phyloP scores from a whole-genome alignment of 305 asterid species.

The Petunia hybrid region DNA sequence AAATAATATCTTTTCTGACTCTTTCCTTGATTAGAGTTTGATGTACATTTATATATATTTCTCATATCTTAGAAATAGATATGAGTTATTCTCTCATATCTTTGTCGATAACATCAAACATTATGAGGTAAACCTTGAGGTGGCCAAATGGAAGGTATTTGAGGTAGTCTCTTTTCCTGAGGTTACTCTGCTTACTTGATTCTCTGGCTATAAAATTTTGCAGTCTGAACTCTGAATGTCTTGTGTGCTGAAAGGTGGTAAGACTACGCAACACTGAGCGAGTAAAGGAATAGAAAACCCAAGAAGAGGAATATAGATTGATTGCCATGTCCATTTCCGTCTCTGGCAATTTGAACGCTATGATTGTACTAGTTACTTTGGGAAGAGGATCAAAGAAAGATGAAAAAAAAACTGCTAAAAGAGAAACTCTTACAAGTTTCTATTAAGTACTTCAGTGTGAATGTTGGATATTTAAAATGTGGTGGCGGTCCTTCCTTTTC shows the following conservation, averaged over 20 bases:
- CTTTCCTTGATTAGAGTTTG: no score
- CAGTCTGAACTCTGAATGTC: not conserved
- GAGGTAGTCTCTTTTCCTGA: not conserved
- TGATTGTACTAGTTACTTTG: not conserved
- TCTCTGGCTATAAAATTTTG: not conserved
- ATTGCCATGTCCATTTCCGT: not conserved
- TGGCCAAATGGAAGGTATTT: conserved; percentile 4
- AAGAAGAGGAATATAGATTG: not conserved
- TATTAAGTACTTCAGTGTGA: not conserved
- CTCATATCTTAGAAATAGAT: no score
- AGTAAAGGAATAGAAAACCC: not conserved
- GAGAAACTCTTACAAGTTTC: conserved; percentile 5
- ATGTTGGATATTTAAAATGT: not conserved
- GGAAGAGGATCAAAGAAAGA: not conserved
- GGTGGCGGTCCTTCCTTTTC: not conserved
- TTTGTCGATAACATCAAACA: no score
- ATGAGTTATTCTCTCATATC: no score
- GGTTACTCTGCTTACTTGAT: not conserved
- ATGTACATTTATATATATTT: no score
- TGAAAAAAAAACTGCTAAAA: not conserved
- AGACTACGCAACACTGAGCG: not conserved
- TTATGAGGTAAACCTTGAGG: conserved; percentile 3
- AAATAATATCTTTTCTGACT: no score
- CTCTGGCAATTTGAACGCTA: not conserved
- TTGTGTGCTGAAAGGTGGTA: not conserved